A percentile compares a stretch with the other conserved stretches of the same genome.
Conservation (phyloP, 192 early-diverging fungal species). For the Gonapodya sp. region DNA sequence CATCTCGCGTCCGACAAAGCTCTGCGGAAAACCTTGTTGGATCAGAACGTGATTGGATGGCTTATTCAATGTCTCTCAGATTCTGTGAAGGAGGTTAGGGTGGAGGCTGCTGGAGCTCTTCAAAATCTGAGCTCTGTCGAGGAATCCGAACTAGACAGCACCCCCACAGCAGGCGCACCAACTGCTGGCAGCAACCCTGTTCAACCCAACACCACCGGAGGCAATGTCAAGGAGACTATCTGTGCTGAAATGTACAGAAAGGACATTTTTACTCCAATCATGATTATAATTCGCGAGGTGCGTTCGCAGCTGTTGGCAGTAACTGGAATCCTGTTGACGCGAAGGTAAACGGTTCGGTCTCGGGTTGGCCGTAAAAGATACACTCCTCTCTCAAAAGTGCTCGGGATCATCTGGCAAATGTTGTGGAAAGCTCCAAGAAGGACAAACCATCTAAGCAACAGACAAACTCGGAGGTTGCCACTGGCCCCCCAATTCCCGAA, state of each 20-base stretch:
- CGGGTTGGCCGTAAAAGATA: not conserved
- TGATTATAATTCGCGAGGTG: not conserved
- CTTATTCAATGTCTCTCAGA: not conserved
- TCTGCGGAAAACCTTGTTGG: not conserved
- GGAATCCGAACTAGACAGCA: not conserved
- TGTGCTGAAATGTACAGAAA: slow-evolving; percentile 1
- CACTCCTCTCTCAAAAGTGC: not conserved
- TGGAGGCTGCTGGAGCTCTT: slow-evolving; percentile 5
- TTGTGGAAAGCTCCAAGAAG: not conserved
- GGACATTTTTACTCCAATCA: not conserved
- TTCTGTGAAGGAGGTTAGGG: not conserved
- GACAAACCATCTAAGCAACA: not conserved
- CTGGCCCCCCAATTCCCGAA: not conserved
- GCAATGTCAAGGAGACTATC: not conserved
- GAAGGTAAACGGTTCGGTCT: not conserved
- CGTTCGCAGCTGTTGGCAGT: not conserved
- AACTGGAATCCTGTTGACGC: not conserved
- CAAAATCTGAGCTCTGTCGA: slow-evolving; percentile 2
- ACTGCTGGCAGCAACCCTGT: too few species aligned
- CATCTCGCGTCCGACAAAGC: not conserved
- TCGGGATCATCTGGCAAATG: not conserved
- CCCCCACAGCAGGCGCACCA: not conserved
- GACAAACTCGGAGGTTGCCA: not conserved
- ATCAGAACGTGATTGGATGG: not conserved
- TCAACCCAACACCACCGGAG: too few species aligned